Percentiles rank a stretch among this genome's conserved stretches.
These are phyloP conservation scores for Aspergillus pseudotamarii DNA, from an alignment of 2,329 filamentous ascomycete genomes.

Conservation along the genomic window DNA sequence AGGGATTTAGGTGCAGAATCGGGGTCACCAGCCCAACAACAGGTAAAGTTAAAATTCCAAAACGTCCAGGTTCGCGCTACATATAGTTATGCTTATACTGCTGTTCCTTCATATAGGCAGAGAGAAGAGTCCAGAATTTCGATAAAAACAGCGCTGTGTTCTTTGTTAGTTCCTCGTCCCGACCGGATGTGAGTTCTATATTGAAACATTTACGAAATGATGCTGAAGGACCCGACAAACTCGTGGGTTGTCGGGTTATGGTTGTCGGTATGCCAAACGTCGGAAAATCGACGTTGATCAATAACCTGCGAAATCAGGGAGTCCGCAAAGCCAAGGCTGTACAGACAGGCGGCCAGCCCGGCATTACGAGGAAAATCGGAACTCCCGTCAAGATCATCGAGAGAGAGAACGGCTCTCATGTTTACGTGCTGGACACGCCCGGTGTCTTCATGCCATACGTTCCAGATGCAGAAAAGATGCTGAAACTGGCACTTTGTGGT, in stretches of 20 bases:
- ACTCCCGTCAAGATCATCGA: constrained; percentile 80
- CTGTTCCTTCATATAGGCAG: constrained; percentile 24
- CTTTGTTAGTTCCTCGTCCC: constrained; percentile 37
- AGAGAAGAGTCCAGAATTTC: constrained; percentile 37
- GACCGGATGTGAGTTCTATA: constrained; percentile 34
- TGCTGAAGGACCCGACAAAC: constrained; percentile 41
- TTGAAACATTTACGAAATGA: constrained; percentile 36
- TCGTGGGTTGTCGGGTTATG: constrained; percentile 83
- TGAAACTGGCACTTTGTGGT: constrained; percentile 90
- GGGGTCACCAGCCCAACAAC: constrained; percentile 40
- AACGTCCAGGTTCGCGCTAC: neutral
- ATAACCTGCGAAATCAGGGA: constrained; percentile 73
- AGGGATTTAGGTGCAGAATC: constrained; percentile 67
- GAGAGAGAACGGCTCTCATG: constrained; percentile 57
- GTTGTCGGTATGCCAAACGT: constrained; percentile 98
- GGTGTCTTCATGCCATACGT: constrained; percentile 96
- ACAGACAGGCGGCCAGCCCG: constrained; percentile 81
- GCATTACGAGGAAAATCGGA: constrained; percentile 83
- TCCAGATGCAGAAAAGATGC: constrained; percentile 80
- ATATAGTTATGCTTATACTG: neutral
- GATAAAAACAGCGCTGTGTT: constrained; percentile 38
- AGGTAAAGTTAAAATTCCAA: constrained; percentile 35
- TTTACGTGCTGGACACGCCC: constrained; percentile 89
- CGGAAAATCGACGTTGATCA: constrained; percentile 93
- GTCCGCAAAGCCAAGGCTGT: constrained; percentile 71